phyloP scores from a whole-genome alignment of 768 basidiomycete genomes.

The Leucocoprinus sp. region DNA sequence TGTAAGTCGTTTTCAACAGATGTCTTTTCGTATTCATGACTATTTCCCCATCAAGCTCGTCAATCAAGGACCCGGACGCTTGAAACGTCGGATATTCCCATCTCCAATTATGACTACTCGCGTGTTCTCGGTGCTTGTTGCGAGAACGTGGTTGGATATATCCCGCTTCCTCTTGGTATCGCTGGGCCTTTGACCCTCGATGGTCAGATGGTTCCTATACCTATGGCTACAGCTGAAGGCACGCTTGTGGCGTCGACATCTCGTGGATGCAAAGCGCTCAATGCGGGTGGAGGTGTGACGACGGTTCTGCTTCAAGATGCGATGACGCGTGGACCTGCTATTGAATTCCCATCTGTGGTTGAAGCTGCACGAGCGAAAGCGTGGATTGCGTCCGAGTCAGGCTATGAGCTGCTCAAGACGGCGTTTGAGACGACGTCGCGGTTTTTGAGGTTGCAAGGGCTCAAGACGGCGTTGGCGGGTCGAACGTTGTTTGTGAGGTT shows the following conservation, averaged over 20 bases:
- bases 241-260: constrained; percentile 97
- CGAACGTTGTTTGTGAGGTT: constrained; percentile 91
- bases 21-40: constrained; percentile 2
- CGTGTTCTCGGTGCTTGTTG: constrained; percentile 95
- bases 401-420: constrained; percentile 62
- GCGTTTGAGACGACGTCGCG: constrained; percentile 94
- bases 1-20: constrained; percentile 47
- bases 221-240: constrained; percentile 99
- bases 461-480: constrained; percentile 90
- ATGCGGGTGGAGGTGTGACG: constrained; percentile 90
- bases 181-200: constrained; percentile 94
- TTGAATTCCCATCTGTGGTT: constrained; percentile 82
- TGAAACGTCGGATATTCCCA: constrained; percentile 77
- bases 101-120: constrained; percentile 84
- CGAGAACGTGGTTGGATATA: constrained; percentile 97
- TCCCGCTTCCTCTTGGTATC: constrained; percentile 92
- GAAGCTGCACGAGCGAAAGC: constrained; percentile 77
- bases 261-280: constrained; percentile 95
- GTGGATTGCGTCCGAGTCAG: constrained; percentile 81
- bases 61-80: constrained; percentile 77
- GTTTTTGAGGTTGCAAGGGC: constrained; percentile 76
- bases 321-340: constrained; percentile 98
- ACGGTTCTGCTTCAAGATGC: constrained; percentile 89
- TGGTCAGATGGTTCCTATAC: constrained; percentile 76
- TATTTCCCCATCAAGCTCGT: constrained; percentile 52